Evolutionary conservation across 108 stramenopile species (phyloP).

Genomic region (Nitzschia putrida): DNA sequence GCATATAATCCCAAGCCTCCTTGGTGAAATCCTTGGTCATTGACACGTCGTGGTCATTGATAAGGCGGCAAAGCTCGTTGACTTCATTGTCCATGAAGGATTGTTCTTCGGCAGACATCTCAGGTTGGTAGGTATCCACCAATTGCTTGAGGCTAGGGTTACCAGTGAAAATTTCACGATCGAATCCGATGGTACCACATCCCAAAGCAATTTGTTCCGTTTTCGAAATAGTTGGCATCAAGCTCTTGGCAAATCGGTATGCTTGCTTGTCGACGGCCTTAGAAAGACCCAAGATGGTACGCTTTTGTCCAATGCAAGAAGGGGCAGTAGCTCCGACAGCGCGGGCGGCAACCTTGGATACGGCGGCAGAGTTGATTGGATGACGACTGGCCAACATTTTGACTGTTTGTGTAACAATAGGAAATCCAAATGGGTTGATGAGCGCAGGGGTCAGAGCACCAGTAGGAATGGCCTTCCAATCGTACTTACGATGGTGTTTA

Average conservation of each 20-base stretch:
- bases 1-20: constrained; percentile 94
- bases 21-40: constrained; percentile 84
- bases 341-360: constrained; percentile 14
- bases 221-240: constrained; percentile 93
- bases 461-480: background rate
- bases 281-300: constrained; percentile 71
- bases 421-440: background rate
- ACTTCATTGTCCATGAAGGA: constrained; percentile 91
- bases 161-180: constrained; percentile 94
- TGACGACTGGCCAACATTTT: constrained; percentile 25
- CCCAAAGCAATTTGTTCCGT: constrained; percentile 97
- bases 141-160: constrained; percentile 86
- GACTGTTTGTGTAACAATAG: background rate
- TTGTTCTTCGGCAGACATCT: constrained; percentile 72
- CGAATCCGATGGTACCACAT: constrained; percentile 97
- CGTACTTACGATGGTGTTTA: too few relatives aligned
- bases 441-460: background rate
- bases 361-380: constrained; percentile 1
- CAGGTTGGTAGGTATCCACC: constrained; percentile 86
- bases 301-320: constrained; percentile 35
- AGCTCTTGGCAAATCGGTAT: constrained; percentile 80
- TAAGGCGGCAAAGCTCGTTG: constrained; percentile 79
- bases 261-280: constrained; percentile 82
- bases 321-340: constrained; percentile 9
- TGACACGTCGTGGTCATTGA: constrained; percentile 93